phyloP scores from a whole-genome alignment of 106 monocot species.

The Dioscorea alata region DNA sequence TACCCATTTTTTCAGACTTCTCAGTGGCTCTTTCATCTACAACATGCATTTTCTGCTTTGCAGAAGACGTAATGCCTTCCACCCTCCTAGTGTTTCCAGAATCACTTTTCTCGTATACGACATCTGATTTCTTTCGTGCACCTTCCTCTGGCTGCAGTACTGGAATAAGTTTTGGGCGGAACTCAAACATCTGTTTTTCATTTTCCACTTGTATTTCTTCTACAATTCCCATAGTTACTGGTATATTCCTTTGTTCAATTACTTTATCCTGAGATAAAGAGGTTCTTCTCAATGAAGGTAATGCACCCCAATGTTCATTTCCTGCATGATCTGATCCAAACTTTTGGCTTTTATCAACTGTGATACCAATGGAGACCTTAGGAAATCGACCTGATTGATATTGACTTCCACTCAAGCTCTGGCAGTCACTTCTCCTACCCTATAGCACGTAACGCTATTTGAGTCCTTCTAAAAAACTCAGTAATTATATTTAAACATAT shows the following conservation, averaged over 20 bases:
- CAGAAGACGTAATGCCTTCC: conserved; percentile 25
- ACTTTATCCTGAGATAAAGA: conserved; percentile 15
- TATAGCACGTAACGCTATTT: conserved; percentile 1
- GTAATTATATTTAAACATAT: no score
- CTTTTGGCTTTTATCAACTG: conserved; percentile 35
- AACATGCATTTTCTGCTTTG: conserved; percentile 16
- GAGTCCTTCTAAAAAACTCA: no score
- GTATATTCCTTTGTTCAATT: conserved; percentile 8
- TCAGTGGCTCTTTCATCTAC: conserved; percentile 6
- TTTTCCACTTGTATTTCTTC: conserved; percentile 10
- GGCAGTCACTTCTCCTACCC: conserved; percentile 33
- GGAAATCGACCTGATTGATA: conserved; percentile 41
- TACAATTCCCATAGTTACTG: not conserved
- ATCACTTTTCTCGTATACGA: conserved; percentile 18
- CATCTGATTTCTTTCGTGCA: conserved; percentile 11
- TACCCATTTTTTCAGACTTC: conserved; percentile 12
- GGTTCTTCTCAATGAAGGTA: conserved; percentile 6
- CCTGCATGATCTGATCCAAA: conserved; percentile 19
- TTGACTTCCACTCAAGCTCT: conserved; percentile 45
- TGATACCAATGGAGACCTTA: conserved; percentile 85
- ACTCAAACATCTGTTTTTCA: conserved; percentile 15
- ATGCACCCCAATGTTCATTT: conserved; percentile 19
- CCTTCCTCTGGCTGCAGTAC: conserved; percentile 18
- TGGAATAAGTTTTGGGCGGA: conserved; percentile 16
- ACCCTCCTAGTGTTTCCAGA: conserved; percentile 7